phyloP scores from a whole-genome alignment of 768 basidiomycete genomes.

The Leccinellum albellum region DNA sequence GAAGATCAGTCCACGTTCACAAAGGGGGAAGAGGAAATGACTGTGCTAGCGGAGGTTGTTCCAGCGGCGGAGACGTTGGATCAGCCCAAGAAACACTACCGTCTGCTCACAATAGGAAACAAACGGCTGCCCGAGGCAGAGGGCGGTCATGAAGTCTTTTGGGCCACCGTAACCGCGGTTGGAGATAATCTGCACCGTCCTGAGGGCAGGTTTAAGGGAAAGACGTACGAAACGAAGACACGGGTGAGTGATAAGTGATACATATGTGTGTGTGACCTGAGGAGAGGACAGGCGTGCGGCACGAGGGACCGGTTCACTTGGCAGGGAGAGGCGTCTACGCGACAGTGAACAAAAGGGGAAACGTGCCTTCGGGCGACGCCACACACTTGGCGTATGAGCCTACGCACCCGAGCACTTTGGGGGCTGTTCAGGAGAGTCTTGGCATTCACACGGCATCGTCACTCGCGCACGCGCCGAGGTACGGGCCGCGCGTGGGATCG shows the following conservation, averaged over 20 bases:
- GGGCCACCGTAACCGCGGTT: slow-evolving; percentile 43
- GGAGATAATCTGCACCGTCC: slow-evolving; percentile 21
- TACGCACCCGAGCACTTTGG: slow-evolving; percentile 47
- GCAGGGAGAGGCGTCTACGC: slow-evolving; percentile 59
- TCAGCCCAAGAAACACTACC: slow-evolving; percentile 41
- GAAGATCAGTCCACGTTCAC: slow-evolving; percentile 12
- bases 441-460: slow-evolving; percentile 51
- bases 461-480: slow-evolving; percentile 35
- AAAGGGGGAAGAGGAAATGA: slow-evolving; percentile 37
- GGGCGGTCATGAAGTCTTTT: slow-evolving; percentile 19
- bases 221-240: slow-evolving; percentile 60
- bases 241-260: slow-evolving; percentile 33
- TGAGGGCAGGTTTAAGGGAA: slow-evolving; percentile 20
- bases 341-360: slow-evolving; percentile 47
- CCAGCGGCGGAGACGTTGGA: neutral
- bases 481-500: slow-evolving; percentile 11
- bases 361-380: slow-evolving; percentile 41
- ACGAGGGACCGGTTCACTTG: slow-evolving; percentile 49
- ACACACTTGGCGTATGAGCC: slow-evolving; percentile 60
- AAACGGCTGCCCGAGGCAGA: slow-evolving; percentile 54
- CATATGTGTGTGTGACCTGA: neutral
- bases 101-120: slow-evolving; percentile 53
- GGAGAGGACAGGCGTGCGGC: slow-evolving; percentile 40
- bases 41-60: slow-evolving; percentile 34
- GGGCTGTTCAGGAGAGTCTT: slow-evolving; percentile 53